Conservation (phyloP, 2,329 filamentous ascomycete species). For the Stromatinia cepivora region DNA sequence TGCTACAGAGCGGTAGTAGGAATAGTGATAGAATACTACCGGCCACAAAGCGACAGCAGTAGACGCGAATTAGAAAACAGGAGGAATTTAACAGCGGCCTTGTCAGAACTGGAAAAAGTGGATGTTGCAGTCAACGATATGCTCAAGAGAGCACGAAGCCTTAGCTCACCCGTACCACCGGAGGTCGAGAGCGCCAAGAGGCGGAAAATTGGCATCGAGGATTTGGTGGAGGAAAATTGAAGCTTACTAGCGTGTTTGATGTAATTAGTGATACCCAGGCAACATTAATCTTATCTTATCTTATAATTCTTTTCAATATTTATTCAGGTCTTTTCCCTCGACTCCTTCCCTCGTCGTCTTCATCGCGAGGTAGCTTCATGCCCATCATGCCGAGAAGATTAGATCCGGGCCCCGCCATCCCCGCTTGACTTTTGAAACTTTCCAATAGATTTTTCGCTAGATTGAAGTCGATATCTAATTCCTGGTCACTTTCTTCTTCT, state of each 20-base stretch:
- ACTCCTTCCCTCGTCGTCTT: conserved; percentile 50
- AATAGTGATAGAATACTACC: conserved; percentile 57
- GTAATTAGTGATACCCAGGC: conserved; percentile 25
- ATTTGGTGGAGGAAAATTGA: conserved; percentile 20
- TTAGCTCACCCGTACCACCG: conserved; percentile 21
- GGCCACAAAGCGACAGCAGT: conserved; percentile 50
- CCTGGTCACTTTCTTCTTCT: conserved; percentile 56
- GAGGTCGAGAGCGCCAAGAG: conserved; percentile 31
- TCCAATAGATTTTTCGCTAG: conserved; percentile 88
- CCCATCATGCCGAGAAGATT: conserved; percentile 89
- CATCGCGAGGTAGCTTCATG: conserved; percentile 76
- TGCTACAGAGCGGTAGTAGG: conserved; percentile 56
- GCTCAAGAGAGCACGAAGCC: conserved; percentile 33
- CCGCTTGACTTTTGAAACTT: conserved; percentile 87
- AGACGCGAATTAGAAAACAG: conserved; percentile 54
- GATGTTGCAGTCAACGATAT: conserved; percentile 29
- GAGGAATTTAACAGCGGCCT: conserved; percentile 50
- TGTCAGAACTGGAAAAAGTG: conserved; percentile 49
- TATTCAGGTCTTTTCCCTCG: conserved; percentile 14
- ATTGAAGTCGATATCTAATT: conserved; percentile 80
- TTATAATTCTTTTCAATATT: conserved; percentile 11
- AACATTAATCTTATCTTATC: conserved; percentile 17
- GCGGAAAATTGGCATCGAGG: conserved; percentile 27
- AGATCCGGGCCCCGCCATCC: conserved; percentile 79
- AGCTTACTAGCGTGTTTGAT: conserved; percentile 20